These are phyloP conservation scores for Phyllostachys edulis DNA, from an alignment of 176 grass and related monocot species.

Conservation along the genomic window DNA sequence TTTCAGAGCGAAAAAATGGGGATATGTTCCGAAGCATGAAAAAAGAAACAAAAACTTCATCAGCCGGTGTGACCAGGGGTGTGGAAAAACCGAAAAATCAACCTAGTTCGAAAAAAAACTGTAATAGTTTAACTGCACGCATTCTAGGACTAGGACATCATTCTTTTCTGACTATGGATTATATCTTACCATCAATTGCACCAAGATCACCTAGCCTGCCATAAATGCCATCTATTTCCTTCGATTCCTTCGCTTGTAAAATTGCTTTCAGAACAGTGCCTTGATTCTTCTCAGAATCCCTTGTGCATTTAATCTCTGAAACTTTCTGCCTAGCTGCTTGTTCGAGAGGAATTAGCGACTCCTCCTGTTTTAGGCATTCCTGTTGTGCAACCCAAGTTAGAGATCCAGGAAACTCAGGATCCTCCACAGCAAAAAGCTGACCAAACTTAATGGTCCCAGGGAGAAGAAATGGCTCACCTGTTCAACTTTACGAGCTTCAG, in stretches of 20 bases:
- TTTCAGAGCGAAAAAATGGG: not conserved
- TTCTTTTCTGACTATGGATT: conserved; percentile 5
- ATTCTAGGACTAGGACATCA: not conserved
- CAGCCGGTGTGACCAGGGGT: not conserved
- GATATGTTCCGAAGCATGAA: not conserved
- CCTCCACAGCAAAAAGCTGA: not conserved
- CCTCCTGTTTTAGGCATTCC: conserved; percentile 78
- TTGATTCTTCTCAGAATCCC: conserved; percentile 83
- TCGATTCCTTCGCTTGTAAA: conserved; percentile 91
- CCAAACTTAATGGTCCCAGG: not conserved
- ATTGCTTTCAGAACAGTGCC: conserved; percentile 77
- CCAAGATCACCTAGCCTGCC: conserved; percentile 91
- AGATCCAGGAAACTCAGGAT: conserved; percentile 6
- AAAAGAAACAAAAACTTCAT: not conserved
- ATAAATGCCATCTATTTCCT: conserved; percentile 91
- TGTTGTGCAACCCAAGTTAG: conserved; percentile 33
- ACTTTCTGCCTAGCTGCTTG: conserved; percentile 85
- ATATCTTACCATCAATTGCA: conserved; percentile 81
- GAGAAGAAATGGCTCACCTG: conserved; percentile 38
- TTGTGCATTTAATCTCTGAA: conserved; percentile 62
- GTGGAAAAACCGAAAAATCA: not conserved
- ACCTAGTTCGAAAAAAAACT: not conserved
- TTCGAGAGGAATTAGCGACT: conserved; percentile 71
- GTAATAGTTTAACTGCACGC: not conserved
- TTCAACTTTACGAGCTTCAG: conserved; percentile 69